phyloP scores from a whole-genome alignment of 1,284 basidiomycete genomes.

The Cutaneotrichosporon dermatis region DNA sequence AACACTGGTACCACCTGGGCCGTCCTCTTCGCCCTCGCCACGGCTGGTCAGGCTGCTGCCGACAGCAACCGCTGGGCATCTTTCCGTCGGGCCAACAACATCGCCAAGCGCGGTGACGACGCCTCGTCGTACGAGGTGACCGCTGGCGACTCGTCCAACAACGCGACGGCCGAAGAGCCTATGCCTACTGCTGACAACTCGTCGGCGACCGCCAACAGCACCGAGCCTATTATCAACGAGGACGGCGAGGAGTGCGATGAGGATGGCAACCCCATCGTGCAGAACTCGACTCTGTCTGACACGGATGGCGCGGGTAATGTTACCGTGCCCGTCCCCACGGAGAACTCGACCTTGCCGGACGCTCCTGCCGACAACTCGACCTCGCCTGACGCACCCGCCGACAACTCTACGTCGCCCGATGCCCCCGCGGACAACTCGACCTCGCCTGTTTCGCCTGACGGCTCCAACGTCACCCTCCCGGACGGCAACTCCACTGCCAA shows the following conservation, averaged over 20 bases:
- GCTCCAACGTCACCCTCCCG: neutral
- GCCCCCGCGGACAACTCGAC: neutral
- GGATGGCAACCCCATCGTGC: neutral
- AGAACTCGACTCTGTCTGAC: neutral
- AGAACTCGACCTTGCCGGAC: neutral
- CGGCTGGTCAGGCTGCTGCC: conserved; percentile 18
- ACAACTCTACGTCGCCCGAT: neutral
- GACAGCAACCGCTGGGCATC: conserved; percentile 7
- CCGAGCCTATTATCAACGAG: too few species aligned
- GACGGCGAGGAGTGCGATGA: neutral
- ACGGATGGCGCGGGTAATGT: too few species aligned
- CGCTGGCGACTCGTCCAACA: neutral
- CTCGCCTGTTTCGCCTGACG: neutral
- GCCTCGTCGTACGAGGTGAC: neutral
- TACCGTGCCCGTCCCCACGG: too few species aligned
- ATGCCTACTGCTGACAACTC: neutral
- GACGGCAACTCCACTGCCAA: neutral
- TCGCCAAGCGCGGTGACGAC: conserved; percentile 2
- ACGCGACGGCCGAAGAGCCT: neutral
- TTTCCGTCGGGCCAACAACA: conserved; percentile 3
- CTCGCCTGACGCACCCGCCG: neutral
- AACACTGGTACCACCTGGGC: conserved; percentile 9
- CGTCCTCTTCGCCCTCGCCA: conserved; percentile 16
- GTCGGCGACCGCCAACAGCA: neutral
- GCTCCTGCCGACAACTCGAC: neutral